Evolutionary conservation across 192 early-diverging fungal genomes (phyloP), one percentile per base, ranked within the genome.

Genomic region (Hyaloraphidium curvatum): DNA sequence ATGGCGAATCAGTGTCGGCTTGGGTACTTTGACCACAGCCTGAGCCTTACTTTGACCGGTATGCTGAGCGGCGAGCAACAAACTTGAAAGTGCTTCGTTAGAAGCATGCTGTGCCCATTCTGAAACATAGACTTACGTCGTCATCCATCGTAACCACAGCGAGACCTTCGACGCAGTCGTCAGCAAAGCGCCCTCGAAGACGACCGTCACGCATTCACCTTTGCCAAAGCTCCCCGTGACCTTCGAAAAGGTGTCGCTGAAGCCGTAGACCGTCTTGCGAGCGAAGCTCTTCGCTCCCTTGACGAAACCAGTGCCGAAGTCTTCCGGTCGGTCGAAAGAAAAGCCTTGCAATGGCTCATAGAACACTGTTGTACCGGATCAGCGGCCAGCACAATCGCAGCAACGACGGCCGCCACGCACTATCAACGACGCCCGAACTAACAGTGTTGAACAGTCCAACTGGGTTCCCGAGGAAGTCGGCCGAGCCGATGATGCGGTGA

Each of bases 381-480:
- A 21, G 17, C 43, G 17, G 7, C 4, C 11, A 48, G 17, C 14
- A 48, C 43, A 48, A 14, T 48, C 25, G 14, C 43, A 5, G 43
- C 17, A 19, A 22, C 25, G 43, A 48, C 43, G 5, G 14, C 43
- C 25, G 25, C 43, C 11, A 48, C 25, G 2, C 94, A 39, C 96
- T 80, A 59, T 96, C 95, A 2, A 75, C 73, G 0, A 96, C 91
- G 3, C 95, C 95, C 0, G 88, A 89, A 55, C 86, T 85, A 41
- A 98, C 76, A 55, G 80, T 96, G 67, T 79, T 94, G 67, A 98
- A 98, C 16, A 98, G 62, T 1, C 95, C 92, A 1, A 98, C 89
- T 1, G 95, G 95, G 55, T 98, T 98, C 25, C 95, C 95, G 48
- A 98, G 71, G 55, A 98, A 80, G 57, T 98, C 92, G 14, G 91